Evolutionary conservation across 352 stramenopile species (phyloP).

Genomic region (Pythium aphanidermatum): DNA sequence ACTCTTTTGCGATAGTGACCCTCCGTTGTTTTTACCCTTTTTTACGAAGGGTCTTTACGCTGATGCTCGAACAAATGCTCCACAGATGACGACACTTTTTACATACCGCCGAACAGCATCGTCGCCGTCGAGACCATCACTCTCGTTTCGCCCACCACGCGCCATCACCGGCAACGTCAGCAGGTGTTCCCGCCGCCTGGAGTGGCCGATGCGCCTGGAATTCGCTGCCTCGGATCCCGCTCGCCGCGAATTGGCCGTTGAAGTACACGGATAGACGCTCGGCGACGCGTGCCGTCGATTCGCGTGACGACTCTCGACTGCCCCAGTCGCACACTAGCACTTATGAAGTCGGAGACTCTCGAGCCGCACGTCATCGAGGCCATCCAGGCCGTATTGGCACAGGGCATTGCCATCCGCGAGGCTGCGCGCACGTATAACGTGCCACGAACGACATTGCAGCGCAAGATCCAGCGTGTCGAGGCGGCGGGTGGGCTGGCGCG

Average conservation of each 20-base stretch:
- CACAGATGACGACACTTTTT: conserved; percentile 21
- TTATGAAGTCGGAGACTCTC: conserved; percentile 24
- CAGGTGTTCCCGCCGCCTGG: neutral
- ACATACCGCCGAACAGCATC: conserved; percentile 14
- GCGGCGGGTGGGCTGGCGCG: conserved; percentile 2
- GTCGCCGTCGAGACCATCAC: conserved; percentile 24
- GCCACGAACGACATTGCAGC: conserved; percentile 70
- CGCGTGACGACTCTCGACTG: neutral
- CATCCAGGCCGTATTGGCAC: conserved; percentile 47
- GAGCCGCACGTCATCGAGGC: conserved; percentile 49
- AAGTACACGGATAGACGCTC: conserved; percentile 18
- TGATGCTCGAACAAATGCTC: neutral
- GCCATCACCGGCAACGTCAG: conserved; percentile 2
- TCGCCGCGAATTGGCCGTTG: conserved; percentile 19
- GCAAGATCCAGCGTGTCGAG: conserved; percentile 34
- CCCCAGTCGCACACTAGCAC: too few relatives aligned
- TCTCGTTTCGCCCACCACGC: neutral
- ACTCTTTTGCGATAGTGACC: neutral
- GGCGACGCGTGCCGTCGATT: neutral
- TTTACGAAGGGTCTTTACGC: conserved; percentile 4
- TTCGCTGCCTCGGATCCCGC: neutral
- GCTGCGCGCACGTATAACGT: conserved; percentile 65
- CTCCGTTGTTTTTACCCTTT: conserved; percentile 7
- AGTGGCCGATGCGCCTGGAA: conserved; percentile 16
- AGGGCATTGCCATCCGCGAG: conserved; percentile 65